Evolutionary conservation across 495 filamentous ascomycete species (phyloP).

Genomic region (Xylaria sp.): DNA sequence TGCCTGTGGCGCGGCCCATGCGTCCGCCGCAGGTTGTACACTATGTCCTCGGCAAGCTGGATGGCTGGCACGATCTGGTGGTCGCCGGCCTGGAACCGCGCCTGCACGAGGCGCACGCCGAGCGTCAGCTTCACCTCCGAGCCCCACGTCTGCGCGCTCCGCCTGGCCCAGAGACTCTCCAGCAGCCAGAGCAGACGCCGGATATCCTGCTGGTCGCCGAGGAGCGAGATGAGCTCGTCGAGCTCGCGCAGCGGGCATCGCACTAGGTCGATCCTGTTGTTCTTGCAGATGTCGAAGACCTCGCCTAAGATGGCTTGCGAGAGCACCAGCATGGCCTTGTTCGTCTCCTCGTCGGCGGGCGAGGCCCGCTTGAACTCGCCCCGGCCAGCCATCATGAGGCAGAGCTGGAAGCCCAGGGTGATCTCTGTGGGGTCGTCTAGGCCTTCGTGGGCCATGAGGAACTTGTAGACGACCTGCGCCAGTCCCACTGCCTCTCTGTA

Average conservation of each 20-base stretch:
- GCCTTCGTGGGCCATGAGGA: conserved; percentile 24
- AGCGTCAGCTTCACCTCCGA: conserved; percentile 32
- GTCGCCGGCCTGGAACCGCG: conserved; percentile 52
- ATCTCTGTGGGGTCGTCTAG: conserved; percentile 22
- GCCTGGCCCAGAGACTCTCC: conserved; percentile 19
- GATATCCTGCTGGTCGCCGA: conserved; percentile 16
- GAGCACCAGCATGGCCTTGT: conserved; percentile 18
- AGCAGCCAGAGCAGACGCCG: conserved; percentile 13
- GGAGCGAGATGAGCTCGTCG: conserved; percentile 25
- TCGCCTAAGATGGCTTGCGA: conserved; percentile 16
- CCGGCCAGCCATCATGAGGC: conserved; percentile 24
- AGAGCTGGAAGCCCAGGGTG: conserved; percentile 22
- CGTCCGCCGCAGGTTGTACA: conserved; percentile 63
- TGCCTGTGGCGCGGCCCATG: conserved; percentile 56
- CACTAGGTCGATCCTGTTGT: conserved; percentile 21
- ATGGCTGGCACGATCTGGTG: conserved; percentile 42
- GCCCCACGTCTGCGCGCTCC: conserved; percentile 12
- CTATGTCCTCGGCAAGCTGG: conserved; percentile 59
- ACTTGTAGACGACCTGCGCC: conserved; percentile 18
- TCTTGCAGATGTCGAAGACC: conserved; percentile 23
- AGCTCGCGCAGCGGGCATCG: conserved; percentile 18
- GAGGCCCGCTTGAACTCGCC: conserved; percentile 14
- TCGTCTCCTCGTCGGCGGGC: conserved; percentile 17
- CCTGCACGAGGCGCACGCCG: conserved; percentile 61
- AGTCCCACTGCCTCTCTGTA: conserved; percentile 14